These are phyloP conservation scores for Chaetomium fimeti DNA, from an alignment of 495 filamentous ascomycete genomes.

Conservation along the genomic window DNA sequence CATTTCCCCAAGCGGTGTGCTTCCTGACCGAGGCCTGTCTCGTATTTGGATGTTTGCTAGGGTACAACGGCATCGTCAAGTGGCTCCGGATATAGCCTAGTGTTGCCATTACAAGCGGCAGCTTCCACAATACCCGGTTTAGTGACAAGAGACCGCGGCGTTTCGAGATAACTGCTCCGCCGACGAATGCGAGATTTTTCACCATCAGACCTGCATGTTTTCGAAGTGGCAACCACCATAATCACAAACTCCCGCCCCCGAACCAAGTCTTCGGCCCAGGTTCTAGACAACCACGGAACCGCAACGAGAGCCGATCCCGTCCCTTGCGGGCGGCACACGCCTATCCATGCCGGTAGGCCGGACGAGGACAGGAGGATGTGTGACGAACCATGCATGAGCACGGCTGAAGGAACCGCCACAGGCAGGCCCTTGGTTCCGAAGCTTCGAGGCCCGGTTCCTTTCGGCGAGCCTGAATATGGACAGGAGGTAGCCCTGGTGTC, in stretches of 20 bases:
- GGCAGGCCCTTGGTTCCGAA: background rate
- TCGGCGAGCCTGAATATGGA: background rate
- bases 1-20: background rate
- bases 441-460: slow-evolving; percentile 2
- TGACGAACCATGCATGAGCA: slow-evolving; percentile 29
- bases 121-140: slow-evolving; percentile 5
- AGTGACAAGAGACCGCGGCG: background rate
- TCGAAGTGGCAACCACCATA: background rate
- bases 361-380: slow-evolving; percentile 20
- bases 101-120: background rate
- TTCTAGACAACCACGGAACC: too few relatives aligned
- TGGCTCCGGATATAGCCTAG: slow-evolving; percentile 2
- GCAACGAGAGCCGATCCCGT: background rate
- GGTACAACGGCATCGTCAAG: background rate
- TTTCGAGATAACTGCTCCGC: background rate
- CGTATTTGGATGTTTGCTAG: background rate
- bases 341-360: background rate
- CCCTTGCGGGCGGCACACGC: background rate
- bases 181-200: background rate
- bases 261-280: background rate
- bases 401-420: slow-evolving; percentile 27
- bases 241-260: background rate
- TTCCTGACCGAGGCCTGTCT: background rate
- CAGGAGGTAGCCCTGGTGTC: slow-evolving; percentile 14
- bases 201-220: background rate